phyloP scores from a whole-genome alignment of 1,284 basidiomycete species.

The Anthracocystis walkeri region DNA sequence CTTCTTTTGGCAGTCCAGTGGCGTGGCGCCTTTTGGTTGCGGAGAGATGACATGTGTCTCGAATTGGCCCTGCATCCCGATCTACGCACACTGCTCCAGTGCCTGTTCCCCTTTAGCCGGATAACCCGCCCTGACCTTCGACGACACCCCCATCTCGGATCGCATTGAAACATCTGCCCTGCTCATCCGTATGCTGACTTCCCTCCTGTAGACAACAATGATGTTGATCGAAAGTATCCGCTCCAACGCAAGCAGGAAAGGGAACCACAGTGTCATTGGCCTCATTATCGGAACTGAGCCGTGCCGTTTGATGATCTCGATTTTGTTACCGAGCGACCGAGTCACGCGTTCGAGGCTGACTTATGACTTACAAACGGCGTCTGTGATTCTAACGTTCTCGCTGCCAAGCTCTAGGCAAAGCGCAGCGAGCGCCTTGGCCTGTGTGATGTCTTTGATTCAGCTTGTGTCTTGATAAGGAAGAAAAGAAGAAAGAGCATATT shows the following conservation, averaged over 20 bases:
- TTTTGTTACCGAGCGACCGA: background rate
- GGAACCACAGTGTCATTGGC: no score
- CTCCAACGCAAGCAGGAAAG: no score
- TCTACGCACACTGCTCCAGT: constrained; percentile 13
- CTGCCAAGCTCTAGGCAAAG: background rate
- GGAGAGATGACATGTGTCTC: constrained; percentile 22
- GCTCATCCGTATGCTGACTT: background rate
- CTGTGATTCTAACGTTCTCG: background rate
- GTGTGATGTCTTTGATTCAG: no score
- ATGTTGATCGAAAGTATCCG: background rate
- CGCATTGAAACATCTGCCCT: background rate
- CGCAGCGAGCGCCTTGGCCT: no score
- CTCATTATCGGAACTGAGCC: background rate
- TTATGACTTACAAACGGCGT: background rate
- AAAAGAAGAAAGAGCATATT: no score
- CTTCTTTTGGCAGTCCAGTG: constrained; percentile 14
- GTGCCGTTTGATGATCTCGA: background rate
- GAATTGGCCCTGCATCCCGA: constrained; percentile 16
- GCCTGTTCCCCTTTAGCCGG: constrained; percentile 13
- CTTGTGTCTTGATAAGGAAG: no score
- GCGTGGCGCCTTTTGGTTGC: constrained; percentile 7
- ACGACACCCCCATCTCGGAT: constrained; percentile 7
- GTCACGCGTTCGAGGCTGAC: background rate
- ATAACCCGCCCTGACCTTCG: constrained; percentile 2
- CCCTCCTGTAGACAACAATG: background rate